Base-by-base conservation (phyloP, 2,329 filamentous ascomycete species). In the Microsporum audouinii region DNA sequence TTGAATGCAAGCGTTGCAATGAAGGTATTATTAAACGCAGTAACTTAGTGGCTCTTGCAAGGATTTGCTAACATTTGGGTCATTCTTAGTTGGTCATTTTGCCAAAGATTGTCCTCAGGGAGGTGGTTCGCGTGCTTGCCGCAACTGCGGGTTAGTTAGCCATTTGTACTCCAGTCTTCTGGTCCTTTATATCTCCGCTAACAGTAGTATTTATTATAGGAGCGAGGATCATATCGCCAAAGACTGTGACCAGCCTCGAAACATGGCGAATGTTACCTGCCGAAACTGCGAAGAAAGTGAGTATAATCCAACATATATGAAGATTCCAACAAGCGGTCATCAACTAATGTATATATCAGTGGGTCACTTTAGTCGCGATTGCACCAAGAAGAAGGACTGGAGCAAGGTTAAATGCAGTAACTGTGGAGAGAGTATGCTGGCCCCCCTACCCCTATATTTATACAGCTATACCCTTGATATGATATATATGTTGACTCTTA, bases 1-100 rank as follows among this genome's bases (percentile, higher is more conserved):
- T 79, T 7, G 76, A 79, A 64, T 79, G 77, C 64, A 75, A 72
- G 45, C 71, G 71, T 3, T 78, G 77, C 70, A 71, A 73, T 33
- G 68, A 77, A 66, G 67, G 75, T 77, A 70, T 51, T 4, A 47
- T 45, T 7, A 59, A 12, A 2, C 12, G 49, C 38, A 29, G 10
- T 10, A 31, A 36, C 60, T 51, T 17, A 10, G 23, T 12, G 34
- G 10, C 34, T 10, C 23, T 47, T 47, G 43, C 39, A 47, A 47
- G 43, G 23, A 34, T 4, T 17, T 60, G 49, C 63, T 69, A 53
- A 69, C n/a, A 27, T 36, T 36, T 57, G 31, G 7, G 8, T 34
- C 27, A 23, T 23, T 33, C 58, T 29, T 55, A 78, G 76, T 71
- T 23, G 76, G 76, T 6, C 76, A 78, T 57, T 77, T 77, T 61